Conservation (phyloP, 805 yeast species). For the Teunomyces cretensis region DNA sequence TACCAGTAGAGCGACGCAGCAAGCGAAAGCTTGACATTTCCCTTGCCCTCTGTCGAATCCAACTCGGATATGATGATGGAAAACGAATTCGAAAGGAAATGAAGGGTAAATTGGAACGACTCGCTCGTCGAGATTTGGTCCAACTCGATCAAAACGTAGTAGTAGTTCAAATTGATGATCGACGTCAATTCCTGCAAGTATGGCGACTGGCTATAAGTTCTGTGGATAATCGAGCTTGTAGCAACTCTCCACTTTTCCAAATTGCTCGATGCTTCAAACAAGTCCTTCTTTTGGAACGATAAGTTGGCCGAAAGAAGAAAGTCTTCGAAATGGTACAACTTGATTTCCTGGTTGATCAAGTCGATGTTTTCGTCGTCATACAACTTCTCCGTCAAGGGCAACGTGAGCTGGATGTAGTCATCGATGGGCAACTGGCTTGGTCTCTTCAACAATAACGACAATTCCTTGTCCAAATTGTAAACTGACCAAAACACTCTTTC, state of each 20-base stretch:
- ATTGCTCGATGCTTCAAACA: slow-evolving; percentile 25
- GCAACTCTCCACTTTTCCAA: slow-evolving; percentile 40
- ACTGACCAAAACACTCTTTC: slow-evolving; percentile 36
- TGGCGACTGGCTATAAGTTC: slow-evolving; percentile 24
- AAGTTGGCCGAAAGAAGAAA: slow-evolving; percentile 18
- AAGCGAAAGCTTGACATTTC: slow-evolving; percentile 16
- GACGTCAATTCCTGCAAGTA: slow-evolving; percentile 34
- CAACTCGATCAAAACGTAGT: slow-evolving; percentile 38
- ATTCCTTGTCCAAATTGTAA: slow-evolving; percentile 38
- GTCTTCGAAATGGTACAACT: slow-evolving; percentile 24
- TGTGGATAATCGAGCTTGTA: slow-evolving; percentile 27
- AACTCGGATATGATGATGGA: slow-evolving; percentile 29
- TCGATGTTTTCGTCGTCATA: slow-evolving; percentile 23
- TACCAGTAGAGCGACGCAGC: slow-evolving; percentile 31
- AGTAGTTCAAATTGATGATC: slow-evolving; percentile 36
- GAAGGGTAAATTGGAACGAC: slow-evolving; percentile 41
- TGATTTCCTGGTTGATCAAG: slow-evolving; percentile 23
- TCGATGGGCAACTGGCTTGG: slow-evolving; percentile 37
- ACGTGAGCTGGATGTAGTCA: slow-evolving; percentile 16
- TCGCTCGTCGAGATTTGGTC: slow-evolving; percentile 40
- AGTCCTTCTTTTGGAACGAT: slow-evolving; percentile 3
- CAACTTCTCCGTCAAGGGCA: slow-evolving; percentile 16
- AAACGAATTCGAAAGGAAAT: slow-evolving; percentile 41
- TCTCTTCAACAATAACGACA: slow-evolving; percentile 30
- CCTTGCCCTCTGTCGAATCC: slow-evolving; percentile 6